Evolutionary conservation across 192 early-diverging fungal genomes (phyloP).

Genomic region (Chytriomyces hyalinus): DNA sequence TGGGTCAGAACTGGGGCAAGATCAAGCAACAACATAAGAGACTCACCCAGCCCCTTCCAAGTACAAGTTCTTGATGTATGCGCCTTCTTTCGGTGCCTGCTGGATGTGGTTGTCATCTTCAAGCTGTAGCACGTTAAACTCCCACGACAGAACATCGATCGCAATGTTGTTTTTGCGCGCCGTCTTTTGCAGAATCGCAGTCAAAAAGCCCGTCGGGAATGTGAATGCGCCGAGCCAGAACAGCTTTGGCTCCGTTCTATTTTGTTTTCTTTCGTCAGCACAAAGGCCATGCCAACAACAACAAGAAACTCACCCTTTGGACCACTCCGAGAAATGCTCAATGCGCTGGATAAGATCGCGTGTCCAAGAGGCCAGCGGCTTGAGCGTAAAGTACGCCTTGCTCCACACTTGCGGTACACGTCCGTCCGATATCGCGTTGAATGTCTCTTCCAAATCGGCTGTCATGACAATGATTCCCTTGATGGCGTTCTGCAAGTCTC

Average conservation of each 20-base stretch:
- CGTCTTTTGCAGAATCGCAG: conserved; percentile 65
- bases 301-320: conserved; percentile 57
- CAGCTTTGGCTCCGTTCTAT: conserved; percentile 54
- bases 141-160: conserved; percentile 63
- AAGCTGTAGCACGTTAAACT: conserved; percentile 64
- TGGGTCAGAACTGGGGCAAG: not conserved
- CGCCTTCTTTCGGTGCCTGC: conserved; percentile 60
- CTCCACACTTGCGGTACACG: conserved; percentile 65
- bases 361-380: conserved; percentile 61
- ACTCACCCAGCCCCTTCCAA: conserved; percentile 66
- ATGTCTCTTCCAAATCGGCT: conserved; percentile 63
- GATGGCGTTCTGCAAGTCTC: conserved; percentile 63
- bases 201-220: conserved; percentile 66
- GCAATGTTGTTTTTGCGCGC: conserved; percentile 62
- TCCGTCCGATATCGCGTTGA: conserved; percentile 56
- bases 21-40: not conserved
- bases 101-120: conserved; percentile 60
- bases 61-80: conserved; percentile 62
- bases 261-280: not conserved
- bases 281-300: not conserved
- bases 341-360: conserved; percentile 57
- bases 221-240: conserved; percentile 66
- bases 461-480: conserved; percentile 72
- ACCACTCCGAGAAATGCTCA: conserved; percentile 66
- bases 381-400: conserved; percentile 59